Percentiles rank a stretch among this genome's conserved stretches.
Evolutionary conservation across 2,329 filamentous ascomycete species (phyloP).

Genomic region (Aspergillus costaricaensis): DNA sequence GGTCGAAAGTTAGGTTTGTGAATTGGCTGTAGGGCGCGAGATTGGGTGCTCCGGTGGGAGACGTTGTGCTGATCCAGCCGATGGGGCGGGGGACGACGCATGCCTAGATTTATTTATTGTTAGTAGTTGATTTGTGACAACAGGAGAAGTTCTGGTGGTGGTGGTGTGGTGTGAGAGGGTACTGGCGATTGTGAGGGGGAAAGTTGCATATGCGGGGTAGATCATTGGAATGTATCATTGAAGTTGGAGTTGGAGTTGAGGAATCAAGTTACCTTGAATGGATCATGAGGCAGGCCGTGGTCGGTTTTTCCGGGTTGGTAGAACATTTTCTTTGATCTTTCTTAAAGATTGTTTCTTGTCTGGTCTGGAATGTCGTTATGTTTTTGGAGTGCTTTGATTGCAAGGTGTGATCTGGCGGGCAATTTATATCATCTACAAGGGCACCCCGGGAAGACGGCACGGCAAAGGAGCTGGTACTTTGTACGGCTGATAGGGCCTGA

Average conservation of each 20-base stretch:
- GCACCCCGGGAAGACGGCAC: neutral
- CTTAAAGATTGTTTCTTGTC: neutral
- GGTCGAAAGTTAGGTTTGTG: conserved; percentile 65
- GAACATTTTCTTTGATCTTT: conserved; percentile 43
- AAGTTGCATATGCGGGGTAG: no score
- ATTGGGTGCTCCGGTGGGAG: conserved; percentile 52
- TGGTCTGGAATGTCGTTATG: neutral
- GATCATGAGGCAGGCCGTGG: conserved; percentile 56
- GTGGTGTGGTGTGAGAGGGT: neutral
- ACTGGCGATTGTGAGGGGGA: neutral
- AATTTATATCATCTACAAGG: no score
- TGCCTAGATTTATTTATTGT: conserved; percentile 30
- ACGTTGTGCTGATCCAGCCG: conserved; percentile 63
- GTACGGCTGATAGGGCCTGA: no score
- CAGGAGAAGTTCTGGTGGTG: neutral
- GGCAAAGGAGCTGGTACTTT: neutral
- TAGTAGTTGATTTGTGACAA: conserved; percentile 13
- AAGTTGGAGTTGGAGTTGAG: no score
- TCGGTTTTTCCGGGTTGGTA: conserved; percentile 57
- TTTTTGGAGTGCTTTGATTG: neutral
- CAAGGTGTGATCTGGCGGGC: neutral
- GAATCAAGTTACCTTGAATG: conserved; percentile 52
- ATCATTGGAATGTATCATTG: no score
- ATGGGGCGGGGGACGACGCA: conserved; percentile 64
- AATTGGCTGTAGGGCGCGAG: conserved; percentile 64